Evolutionary conservation across 148 eudicot genomes (phyloP), one percentile per base, ranked within the genome.

Genomic region (Salicornia ramosissima): DNA sequence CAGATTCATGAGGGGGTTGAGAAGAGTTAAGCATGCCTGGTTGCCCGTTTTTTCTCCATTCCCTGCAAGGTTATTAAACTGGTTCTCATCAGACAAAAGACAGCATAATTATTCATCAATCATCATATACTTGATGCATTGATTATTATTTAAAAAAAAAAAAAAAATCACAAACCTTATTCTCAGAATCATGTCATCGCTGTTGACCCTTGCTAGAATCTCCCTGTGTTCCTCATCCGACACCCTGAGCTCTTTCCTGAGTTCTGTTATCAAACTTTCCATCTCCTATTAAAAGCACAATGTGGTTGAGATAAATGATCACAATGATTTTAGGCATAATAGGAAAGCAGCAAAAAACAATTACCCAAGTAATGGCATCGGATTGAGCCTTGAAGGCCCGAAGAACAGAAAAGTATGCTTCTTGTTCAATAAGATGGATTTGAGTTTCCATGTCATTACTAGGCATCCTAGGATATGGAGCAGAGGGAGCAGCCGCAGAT

Each of bases 151-250:
- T n/a, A 52, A 22, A 52, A 54, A 40, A 24, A 33, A 16, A 75
- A 40, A 69, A 25, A 33, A 55, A 61, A 61, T n/a, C 14, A 33
- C 76, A 56, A 30, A 90, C 97, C 98, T 90, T 87, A 94, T 94
- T 68, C 87, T 86, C 68, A 75, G 74, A 67, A 90, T 84, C 57
- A 88, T 80, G 61, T 90, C 95, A 67, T 94, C 98, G 24, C 81
- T 80, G 79, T 94, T 88, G 74, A 94, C 98, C 72, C 85, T 83
- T 39, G 80, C 75, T 0, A 91, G 83, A 76, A 94, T 89, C 70
- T 88, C 92, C 78, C 95, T 80, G 78, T 94, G 98, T 63, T 94
- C 93, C 75, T 94, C 98, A 70, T 90, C 91, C 50, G 98, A 88
- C 64, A 94, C 84, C 76, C 92, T 84, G 65, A 94, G 80, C 77